phyloP scores from a whole-genome alignment of 768 basidiomycete species.

The Paxillus rubicundulus region DNA sequence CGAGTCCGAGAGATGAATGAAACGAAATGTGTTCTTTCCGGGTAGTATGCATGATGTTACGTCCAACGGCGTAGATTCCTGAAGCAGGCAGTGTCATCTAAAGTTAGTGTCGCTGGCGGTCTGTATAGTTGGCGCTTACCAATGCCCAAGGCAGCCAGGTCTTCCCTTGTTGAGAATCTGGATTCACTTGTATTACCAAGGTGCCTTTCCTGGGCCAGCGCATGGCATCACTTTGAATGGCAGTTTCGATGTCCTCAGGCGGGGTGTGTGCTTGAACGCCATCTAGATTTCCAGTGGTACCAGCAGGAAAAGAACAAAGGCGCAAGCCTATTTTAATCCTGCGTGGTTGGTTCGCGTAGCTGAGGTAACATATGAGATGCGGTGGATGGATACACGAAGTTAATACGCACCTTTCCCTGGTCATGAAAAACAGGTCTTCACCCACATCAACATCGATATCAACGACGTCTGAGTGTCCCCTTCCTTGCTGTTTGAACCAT shows the following conservation, averaged over 20 bases:
- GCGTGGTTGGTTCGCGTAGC: background rate
- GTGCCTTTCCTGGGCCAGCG: slow-evolving; percentile 47
- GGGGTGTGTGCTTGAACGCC: background rate
- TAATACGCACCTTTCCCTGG: slow-evolving; percentile 14
- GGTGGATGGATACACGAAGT: background rate
- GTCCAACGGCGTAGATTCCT: slow-evolving; percentile 37
- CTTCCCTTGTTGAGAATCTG: slow-evolving; percentile 28
- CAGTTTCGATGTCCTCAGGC: slow-evolving; percentile 5
- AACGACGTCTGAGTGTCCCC: slow-evolving; percentile 17
- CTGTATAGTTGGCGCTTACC: slow-evolving; percentile 30
- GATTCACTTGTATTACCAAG: slow-evolving; percentile 47
- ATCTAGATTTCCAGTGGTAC: background rate
- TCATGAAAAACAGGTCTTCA: slow-evolving; percentile 20
- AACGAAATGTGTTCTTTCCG: slow-evolving; percentile 47
- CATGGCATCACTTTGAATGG: slow-evolving; percentile 15
- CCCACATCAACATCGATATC: slow-evolving; percentile 21
- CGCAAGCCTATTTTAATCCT: slow-evolving; percentile 19
- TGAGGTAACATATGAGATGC: background rate
- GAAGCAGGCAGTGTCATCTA: background rate
- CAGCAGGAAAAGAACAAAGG: slow-evolving; percentile 21
- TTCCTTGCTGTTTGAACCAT: slow-evolving; percentile 27
- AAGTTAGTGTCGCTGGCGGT: background rate
- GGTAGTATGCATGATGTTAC: slow-evolving; percentile 40
- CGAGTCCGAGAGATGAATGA: slow-evolving; percentile 48
- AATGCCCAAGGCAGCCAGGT: slow-evolving; percentile 45